Conservation (phyloP, 2,329 filamentous ascomycete species). For the Coniochaeta sp. region DNA sequence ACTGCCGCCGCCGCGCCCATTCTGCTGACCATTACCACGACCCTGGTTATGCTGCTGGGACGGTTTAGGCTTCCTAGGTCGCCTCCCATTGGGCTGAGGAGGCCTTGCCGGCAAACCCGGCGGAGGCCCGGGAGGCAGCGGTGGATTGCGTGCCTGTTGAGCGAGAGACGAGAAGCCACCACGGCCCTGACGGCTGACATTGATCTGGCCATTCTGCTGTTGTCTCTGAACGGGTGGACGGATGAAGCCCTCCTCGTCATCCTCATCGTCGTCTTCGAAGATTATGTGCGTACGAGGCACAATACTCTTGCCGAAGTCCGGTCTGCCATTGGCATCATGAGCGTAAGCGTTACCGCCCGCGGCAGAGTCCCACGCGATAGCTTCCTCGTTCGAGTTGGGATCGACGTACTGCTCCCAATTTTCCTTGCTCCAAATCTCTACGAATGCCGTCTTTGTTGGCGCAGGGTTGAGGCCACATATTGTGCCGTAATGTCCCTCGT, state of each 20-base stretch:
- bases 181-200: constrained; percentile 4
- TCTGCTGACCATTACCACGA: not conserved
- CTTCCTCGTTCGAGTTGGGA: constrained; percentile 26
- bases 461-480: constrained; percentile 37
- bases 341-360: not conserved
- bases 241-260: constrained; percentile 28
- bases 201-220: constrained; percentile 19
- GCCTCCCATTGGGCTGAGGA: constrained; percentile 1
- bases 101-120: constrained; percentile 5
- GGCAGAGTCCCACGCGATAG: constrained; percentile 24
- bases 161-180: not conserved
- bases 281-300: constrained; percentile 28
- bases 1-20: not conserved
- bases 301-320: constrained; percentile 19
- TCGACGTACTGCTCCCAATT: constrained; percentile 45
- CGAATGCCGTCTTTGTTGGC: constrained; percentile 13
- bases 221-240: constrained; percentile 24
- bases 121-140: constrained; percentile 13
- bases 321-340: constrained; percentile 1
- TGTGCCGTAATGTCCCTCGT: constrained; percentile 44
- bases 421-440: constrained; percentile 43
- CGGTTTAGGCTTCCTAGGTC: not conserved
- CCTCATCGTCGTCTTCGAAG: constrained; percentile 39
- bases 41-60: constrained; percentile 2
- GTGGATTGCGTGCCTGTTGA: constrained; percentile 2